phyloP scores from a whole-genome alignment of 768 basidiomycete species.

The Termitomyces heimii region DNA sequence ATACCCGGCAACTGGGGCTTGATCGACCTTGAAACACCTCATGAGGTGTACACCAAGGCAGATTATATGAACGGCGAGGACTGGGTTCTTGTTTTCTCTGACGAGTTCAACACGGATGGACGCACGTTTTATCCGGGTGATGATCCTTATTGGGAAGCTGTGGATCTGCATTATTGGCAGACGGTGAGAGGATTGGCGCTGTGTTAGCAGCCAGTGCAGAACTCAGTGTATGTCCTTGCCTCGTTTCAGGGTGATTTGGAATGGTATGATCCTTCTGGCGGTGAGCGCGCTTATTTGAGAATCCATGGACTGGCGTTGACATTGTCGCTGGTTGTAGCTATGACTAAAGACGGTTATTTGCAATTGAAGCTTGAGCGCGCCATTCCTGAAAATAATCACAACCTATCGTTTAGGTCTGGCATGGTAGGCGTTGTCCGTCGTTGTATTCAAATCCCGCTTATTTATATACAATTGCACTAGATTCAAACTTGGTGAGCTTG shows the following conservation, averaged over 20 bases:
- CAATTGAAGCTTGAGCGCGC: constrained; percentile 61
- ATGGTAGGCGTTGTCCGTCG: constrained; percentile 31
- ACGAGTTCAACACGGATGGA: constrained; percentile 77
- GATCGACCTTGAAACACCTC: constrained; percentile 76
- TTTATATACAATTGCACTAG: constrained; percentile 19
- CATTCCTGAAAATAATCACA: constrained; percentile 42
- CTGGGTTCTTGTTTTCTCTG: constrained; percentile 62
- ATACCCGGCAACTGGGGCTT: constrained; percentile 57
- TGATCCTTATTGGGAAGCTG: constrained; percentile 59
- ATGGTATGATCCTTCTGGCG: constrained; percentile 68
- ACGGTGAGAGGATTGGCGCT: constrained; percentile 27
- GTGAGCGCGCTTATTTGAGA: constrained; percentile 11
- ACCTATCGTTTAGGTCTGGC: constrained; percentile 58
- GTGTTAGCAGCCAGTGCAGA: background rate
- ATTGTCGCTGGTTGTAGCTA: constrained; percentile 25
- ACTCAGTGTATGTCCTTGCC: background rate
- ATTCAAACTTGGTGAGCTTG: background rate
- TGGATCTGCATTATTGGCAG: constrained; percentile 66
- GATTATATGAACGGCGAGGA: constrained; percentile 54
- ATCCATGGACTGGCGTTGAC: background rate
- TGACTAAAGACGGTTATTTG: constrained; percentile 65
- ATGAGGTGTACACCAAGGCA: constrained; percentile 42
- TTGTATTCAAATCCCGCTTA: background rate
- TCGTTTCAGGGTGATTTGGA: constrained; percentile 51
- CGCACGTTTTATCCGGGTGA: constrained; percentile 66